A percentile compares a stretch with the other conserved stretches of the same genome.
Evolutionary conservation across 2,329 filamentous ascomycete genomes (phyloP).

Genomic region (Fusarium chaquense): DNA sequence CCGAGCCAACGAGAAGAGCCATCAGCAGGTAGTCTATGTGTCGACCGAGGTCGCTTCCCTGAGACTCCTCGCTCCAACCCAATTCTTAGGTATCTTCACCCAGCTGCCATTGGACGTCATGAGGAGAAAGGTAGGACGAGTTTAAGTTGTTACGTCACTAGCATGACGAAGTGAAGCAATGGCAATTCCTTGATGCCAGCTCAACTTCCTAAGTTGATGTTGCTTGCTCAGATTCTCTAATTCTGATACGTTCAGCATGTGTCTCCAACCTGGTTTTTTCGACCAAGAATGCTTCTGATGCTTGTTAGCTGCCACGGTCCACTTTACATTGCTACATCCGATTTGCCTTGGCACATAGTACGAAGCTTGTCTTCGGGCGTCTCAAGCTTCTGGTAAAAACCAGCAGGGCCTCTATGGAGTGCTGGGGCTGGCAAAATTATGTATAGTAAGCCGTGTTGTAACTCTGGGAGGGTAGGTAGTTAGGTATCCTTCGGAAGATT

Average conservation of each 20-base stretch:
- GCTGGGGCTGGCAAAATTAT: conserved; percentile 27
- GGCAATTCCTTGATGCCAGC: conserved; percentile 11
- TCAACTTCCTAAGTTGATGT: conserved; percentile 1
- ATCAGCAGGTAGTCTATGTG: conserved; percentile 3
- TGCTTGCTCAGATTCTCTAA: background rate
- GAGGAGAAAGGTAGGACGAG: background rate
- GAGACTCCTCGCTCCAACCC: conserved; percentile 23
- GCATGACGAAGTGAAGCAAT: conserved; percentile 36
- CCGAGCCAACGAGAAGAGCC: conserved; percentile 23
- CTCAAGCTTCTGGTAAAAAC: conserved; percentile 21
- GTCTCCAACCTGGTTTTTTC: conserved; percentile 13
- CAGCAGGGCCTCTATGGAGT: conserved; percentile 34
- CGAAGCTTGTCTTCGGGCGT: conserved; percentile 24
- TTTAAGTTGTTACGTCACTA: conserved; percentile 20
- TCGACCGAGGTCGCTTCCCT: conserved; percentile 10
- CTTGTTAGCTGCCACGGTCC: background rate
- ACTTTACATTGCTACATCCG: conserved; percentile 16
- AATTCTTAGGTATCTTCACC: conserved; percentile 16
- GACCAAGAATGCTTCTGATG: conserved; percentile 13
- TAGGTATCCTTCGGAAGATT: conserved; percentile 42
- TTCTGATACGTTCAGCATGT: background rate
- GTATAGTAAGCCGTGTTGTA: background rate
- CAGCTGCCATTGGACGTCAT: conserved; percentile 24
- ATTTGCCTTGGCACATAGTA: conserved; percentile 11
- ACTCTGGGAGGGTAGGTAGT: conserved; percentile 38